A percentile compares a stretch with the other conserved stretches of the same genome.
These are phyloP conservation scores for Leucosporidium yakuticum DNA, from an alignment of 768 basidiomycete species.

Conservation along the genomic window DNA sequence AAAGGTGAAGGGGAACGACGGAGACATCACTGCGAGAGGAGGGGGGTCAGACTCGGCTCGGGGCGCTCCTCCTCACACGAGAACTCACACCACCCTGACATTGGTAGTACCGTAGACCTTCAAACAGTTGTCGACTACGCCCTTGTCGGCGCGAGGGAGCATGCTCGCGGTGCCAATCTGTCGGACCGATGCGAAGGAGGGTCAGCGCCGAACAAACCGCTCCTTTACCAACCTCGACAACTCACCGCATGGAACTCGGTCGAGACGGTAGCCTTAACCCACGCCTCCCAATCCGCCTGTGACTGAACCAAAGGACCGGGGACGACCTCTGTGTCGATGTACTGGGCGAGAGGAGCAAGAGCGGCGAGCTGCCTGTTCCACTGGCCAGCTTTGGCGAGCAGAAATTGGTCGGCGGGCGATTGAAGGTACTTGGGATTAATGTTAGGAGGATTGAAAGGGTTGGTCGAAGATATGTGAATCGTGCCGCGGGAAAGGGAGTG, in stretches of 20 bases:
- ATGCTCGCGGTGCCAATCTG: slow-evolving; percentile 41
- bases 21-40: not conserved
- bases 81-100: not conserved
- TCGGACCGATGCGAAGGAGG: too few species aligned
- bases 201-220: too few species aligned
- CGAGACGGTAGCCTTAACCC: slow-evolving; percentile 48
- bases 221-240: too few species aligned
- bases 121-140: slow-evolving; percentile 50
- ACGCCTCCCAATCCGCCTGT: slow-evolving; percentile 58
- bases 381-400: slow-evolving; percentile 11
- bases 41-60: too few species aligned
- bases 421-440: not conserved
- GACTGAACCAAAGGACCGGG: slow-evolving; percentile 53
- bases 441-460: too few species aligned
- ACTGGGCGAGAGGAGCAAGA: not conserved
- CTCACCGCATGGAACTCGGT: slow-evolving; percentile 46
- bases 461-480: not conserved
- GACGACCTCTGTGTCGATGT: slow-evolving; percentile 18
- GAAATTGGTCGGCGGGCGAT: slow-evolving; percentile 3
- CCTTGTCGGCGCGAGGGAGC: slow-evolving; percentile 45
- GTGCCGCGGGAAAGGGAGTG: slow-evolving; percentile 22
- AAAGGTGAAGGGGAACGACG: slow-evolving; percentile 23
- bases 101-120: slow-evolving; percentile 33
- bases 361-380: slow-evolving; percentile 12
- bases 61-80: too few species aligned